These are phyloP conservation scores for Lactifluus subvellereus DNA, from an alignment of 768 basidiomycete genomes.

Conservation along the genomic window DNA sequence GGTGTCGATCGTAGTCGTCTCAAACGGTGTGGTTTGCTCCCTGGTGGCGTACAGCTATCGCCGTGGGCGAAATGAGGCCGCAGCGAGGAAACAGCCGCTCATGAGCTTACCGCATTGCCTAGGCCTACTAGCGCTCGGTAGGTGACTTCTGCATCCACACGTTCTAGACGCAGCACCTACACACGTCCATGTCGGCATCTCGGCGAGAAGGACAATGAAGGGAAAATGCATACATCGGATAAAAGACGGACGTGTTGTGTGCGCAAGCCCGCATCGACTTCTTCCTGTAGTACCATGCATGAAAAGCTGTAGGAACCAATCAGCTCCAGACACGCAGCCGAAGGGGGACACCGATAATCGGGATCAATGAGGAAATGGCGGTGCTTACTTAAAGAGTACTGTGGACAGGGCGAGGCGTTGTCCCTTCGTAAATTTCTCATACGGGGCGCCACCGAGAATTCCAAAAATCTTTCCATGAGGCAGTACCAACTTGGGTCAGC, in stretches of 20 bases:
- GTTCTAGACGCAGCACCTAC: constrained; percentile 41
- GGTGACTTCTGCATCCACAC: constrained; percentile 60
- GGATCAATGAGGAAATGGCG: background rate
- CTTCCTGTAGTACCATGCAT: constrained; percentile 45
- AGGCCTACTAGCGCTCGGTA: constrained; percentile 69
- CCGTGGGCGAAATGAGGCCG: constrained; percentile 7
- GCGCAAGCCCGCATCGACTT: constrained; percentile 37
- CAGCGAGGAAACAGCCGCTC: constrained; percentile 2
- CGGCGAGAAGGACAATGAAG: background rate
- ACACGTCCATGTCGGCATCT: constrained; percentile 5
- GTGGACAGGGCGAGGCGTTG: constrained; percentile 78
- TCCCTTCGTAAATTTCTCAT: constrained; percentile 53
- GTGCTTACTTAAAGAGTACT: constrained; percentile 78
- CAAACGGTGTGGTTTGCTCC: constrained; percentile 33
- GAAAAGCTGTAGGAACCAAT: constrained; percentile 48
- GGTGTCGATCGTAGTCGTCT: constrained; percentile 37
- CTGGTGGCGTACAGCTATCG: constrained; percentile 47
- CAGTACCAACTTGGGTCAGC: background rate
- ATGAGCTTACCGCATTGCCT: constrained; percentile 57
- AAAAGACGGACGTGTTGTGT: constrained; percentile 42
- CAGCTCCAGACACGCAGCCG: constrained; percentile 8
- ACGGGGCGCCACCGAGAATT: constrained; percentile 45
- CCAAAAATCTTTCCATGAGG: constrained; percentile 47
- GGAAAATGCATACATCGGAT: constrained; percentile 37
- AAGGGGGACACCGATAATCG: background rate